phyloP scores from a whole-genome alignment of 257 asterid genomes.

The Eucommia ulmoides region DNA sequence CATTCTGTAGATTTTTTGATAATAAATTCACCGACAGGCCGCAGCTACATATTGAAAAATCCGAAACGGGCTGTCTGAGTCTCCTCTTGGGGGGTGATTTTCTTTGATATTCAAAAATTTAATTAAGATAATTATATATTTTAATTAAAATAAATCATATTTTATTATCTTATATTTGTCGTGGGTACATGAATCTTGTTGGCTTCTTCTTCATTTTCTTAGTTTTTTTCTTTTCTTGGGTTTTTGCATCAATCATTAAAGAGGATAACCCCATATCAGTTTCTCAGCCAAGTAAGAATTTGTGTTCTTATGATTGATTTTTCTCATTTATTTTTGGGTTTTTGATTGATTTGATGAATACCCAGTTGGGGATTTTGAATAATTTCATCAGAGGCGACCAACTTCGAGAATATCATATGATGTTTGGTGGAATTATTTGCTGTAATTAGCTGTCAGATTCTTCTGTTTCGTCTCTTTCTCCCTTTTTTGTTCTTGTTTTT shows the following conservation, averaged over 20 bases:
- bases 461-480: conserved; percentile 2
- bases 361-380: conserved; percentile 14
- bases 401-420: conserved; percentile 2
- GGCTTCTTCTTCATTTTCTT: conserved; percentile 12
- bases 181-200: no score
- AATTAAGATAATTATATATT: no score
- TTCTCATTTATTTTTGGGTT: neutral
- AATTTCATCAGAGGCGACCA: no score
- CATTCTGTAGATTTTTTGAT: no score
- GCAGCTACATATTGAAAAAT: no score
- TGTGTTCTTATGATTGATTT: conserved; percentile 3
- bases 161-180: no score
- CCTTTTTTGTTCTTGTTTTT: no score
- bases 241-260: conserved; percentile 14
- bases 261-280: conserved; percentile 32
- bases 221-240: conserved; percentile 13
- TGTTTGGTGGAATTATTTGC: neutral
- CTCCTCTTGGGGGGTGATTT: no score
- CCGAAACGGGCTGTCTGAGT: no score
- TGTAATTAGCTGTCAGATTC: conserved; percentile 11
- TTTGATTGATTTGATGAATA: conserved; percentile 7
- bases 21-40: no score
- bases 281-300: conserved; percentile 5
- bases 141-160: no score
- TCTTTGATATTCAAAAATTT: no score